phyloP scores from a whole-genome alignment of 768 basidiomycete genomes.

The Mrakia hoshinonis region DNA sequence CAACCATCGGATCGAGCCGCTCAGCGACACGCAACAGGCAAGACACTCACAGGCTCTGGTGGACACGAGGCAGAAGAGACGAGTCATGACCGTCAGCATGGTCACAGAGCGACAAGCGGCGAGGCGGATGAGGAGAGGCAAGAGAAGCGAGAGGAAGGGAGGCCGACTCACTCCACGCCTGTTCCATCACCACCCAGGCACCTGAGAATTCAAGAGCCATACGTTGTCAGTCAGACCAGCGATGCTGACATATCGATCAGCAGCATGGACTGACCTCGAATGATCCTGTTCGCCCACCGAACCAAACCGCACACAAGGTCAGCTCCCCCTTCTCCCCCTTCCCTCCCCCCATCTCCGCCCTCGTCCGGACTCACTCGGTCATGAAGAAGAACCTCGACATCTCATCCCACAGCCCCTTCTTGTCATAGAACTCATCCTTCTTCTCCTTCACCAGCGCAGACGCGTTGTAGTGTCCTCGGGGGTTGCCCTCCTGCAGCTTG shows the following conservation, averaged over 20 bases:
- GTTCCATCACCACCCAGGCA: conserved; percentile 84
- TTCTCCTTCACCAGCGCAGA: not conserved
- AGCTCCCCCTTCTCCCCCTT: not conserved
- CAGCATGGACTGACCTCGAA: conserved; percentile 59
- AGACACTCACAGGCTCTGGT: not conserved
- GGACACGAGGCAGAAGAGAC: not conserved
- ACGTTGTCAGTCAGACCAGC: not conserved
- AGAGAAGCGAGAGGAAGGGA: not conserved
- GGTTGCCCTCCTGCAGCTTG: not conserved
- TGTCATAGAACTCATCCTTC: not conserved
- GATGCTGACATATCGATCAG: not conserved
- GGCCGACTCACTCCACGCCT: conserved; percentile 38
- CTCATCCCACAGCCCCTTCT: conserved; percentile 53
- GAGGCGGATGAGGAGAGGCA: not conserved
- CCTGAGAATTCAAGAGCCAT: conserved; percentile 48
- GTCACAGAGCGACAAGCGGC: not conserved
- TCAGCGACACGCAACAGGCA: not conserved
- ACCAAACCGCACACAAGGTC: not conserved
- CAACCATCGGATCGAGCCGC: not conserved
- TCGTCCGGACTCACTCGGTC: conserved; percentile 52
- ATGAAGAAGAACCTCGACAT: conserved; percentile 96
- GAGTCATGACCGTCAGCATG: not conserved
- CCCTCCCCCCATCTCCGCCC: not conserved
- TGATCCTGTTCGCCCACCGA: conserved; percentile 46
- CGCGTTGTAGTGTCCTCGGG: not conserved